Conservation (phyloP, 2,329 filamentous ascomycete species). For the Neurospora sp. region DNA sequence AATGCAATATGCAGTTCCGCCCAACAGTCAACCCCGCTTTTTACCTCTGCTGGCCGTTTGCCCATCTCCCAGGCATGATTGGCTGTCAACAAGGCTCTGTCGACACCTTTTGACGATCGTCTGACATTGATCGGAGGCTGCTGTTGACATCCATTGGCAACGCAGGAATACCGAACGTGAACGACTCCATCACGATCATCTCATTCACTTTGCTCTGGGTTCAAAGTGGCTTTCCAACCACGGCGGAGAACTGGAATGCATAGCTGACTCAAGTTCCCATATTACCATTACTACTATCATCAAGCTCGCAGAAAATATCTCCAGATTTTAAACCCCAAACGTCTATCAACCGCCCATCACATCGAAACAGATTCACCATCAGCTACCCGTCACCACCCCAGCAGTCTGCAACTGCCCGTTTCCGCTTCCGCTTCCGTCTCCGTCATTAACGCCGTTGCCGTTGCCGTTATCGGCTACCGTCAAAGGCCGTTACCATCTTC, state of each 20-base stretch:
- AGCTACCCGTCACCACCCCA: not conserved
- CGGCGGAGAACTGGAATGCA: not conserved
- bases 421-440: not conserved
- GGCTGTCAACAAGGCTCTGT: too few species aligned
- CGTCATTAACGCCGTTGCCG: not conserved
- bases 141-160: not conserved
- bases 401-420: not conserved
- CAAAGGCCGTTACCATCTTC: too few species aligned
- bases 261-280: not conserved
- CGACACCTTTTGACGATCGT: too few species aligned
- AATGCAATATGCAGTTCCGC: not conserved
- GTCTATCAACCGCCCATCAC: not conserved
- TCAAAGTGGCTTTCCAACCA: too few species aligned
- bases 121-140: not conserved
- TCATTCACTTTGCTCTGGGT: too few species aligned
- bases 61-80: not conserved
- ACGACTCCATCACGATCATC: too few species aligned
- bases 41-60: not conserved
- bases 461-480: not conserved
- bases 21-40: not conserved
- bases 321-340: not conserved
- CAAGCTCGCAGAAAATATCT: not conserved
- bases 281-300: not conserved
- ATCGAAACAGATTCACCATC: not conserved
- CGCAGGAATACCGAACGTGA: too few species aligned